Base-by-base conservation (phyloP, 768 basidiomycete genomes). In the Calvatia gigantea region DNA sequence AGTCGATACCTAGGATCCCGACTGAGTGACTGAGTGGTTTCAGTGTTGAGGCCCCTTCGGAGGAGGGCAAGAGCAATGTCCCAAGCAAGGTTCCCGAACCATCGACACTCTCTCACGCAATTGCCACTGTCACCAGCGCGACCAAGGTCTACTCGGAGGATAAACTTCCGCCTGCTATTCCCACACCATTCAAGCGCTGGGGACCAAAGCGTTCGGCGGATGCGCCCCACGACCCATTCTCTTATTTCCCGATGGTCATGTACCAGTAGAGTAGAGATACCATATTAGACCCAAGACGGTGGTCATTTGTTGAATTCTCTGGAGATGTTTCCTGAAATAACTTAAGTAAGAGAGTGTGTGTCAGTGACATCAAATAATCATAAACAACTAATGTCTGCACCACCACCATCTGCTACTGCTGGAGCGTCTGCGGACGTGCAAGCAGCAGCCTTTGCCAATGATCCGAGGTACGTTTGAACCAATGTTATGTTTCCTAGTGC, bases 231-330 rank as follows among this genome's bases (percentile, higher is more conserved):
- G 85, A 86, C 57, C 84, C 86, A 41, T 69, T 86, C 64, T 75
- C 87, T 2, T 94, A 94, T 71, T 96, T 91, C 73, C 90, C 91
- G 9, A 91, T 93, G 90, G 64, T 74, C 41, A 66, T 91, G 56
- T 85, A 85, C 75, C 70, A 64, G 48, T 72, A 71, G 67, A 62
- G 45, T 33, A 54, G 42, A 57, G 35, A 47, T 33, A 21, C 3
- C 43, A 41, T 29, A 51, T 41, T 37, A n/a, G 35, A 42, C 41
- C 0, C 25, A 11, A 12, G 17, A 17, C n/a, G n/a, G n/a, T n/a
- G n/a, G n/a, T 21, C 19, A 17, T 41, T 11, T 12, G 9, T 21
- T 9, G 4, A 4, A 42, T 23, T 23, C 11, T 19, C 21, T 11
- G 14, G 41, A 25, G 9, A 21, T 2, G 23, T 42, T 42, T 42